phyloP scores from a whole-genome alignment of 2,329 filamentous ascomycete genomes.

The Diaporthe sp. region DNA sequence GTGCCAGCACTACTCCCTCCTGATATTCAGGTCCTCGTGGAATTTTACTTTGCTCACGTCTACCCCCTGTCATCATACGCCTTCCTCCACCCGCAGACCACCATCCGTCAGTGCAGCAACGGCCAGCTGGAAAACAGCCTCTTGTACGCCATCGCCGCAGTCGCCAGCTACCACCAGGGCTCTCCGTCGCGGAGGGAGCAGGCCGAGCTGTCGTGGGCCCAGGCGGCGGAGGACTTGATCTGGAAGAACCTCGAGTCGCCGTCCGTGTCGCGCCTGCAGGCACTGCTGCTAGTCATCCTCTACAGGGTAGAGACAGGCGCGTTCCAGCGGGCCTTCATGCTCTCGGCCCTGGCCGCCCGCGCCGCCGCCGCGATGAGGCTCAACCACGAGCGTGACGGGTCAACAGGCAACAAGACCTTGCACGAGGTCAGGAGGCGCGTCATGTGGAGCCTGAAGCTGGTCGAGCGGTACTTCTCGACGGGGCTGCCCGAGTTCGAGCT shows the following conservation, averaged over 20 bases:
- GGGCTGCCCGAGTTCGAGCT: constrained; percentile 62
- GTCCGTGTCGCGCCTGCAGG: constrained; percentile 50
- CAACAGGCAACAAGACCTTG: constrained; percentile 50
- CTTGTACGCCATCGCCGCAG: constrained; percentile 36
- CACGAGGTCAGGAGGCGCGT: constrained; percentile 59
- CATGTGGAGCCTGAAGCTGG: constrained; percentile 61
- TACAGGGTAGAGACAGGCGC: constrained; percentile 60
- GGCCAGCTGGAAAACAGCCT: constrained; percentile 35
- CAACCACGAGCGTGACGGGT: constrained; percentile 56
- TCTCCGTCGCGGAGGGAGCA: constrained; percentile 20
- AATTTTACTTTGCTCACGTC: constrained; percentile 40
- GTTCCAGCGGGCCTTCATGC: constrained; percentile 61
- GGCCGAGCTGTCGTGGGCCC: constrained; percentile 32
- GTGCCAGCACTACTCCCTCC: constrained; percentile 18
- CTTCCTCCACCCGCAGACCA: constrained; percentile 41
- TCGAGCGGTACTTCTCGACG: constrained; percentile 58
- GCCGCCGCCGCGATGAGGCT: constrained; percentile 59
- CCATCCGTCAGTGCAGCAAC: constrained; percentile 36
- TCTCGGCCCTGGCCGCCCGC: constrained; percentile 58
- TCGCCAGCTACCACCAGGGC: constrained; percentile 38
- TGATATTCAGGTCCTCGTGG: constrained; percentile 33
- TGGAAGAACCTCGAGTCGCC: constrained; percentile 45
- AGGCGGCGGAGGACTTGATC: constrained; percentile 40
- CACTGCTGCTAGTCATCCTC: constrained; percentile 60
- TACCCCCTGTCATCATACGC: constrained; percentile 40